Conservation (phyloP, 139 green algal species). For the Closterium sp. region DNA sequence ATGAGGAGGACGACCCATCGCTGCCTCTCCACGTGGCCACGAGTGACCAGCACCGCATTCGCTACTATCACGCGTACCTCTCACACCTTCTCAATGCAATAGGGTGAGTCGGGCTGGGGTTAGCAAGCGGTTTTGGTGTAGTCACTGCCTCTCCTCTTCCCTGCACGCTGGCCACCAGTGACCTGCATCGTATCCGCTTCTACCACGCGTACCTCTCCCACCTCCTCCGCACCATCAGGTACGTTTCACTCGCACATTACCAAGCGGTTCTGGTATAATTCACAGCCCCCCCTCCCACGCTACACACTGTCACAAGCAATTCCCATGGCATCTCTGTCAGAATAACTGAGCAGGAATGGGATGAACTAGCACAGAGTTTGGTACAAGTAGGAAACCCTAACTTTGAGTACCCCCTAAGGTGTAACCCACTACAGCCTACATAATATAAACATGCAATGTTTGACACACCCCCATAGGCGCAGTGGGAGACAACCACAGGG, state of each 20-base stretch:
- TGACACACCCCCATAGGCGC: too few species aligned
- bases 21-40: not conserved
- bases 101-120: not conserved
- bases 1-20: not conserved
- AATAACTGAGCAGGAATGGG: too few species aligned
- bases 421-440: too few species aligned
- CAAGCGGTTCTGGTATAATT: too few species aligned
- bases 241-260: not conserved
- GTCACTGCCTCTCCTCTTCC: too few species aligned
- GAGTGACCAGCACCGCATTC: not conserved
- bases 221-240: not conserved
- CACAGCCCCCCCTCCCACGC: too few species aligned
- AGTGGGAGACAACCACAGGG: too few species aligned
- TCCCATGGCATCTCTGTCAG: not conserved
- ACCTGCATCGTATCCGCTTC: not conserved
- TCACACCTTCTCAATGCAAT: not conserved
- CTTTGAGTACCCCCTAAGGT: too few species aligned
- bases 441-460: too few species aligned
- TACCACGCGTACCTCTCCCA: not conserved
- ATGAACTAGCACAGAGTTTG: too few species aligned
- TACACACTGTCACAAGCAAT: not conserved
- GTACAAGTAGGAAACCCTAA: too few species aligned
- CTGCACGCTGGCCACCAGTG: not conserved
- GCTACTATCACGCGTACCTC: not conserved
- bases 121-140: too few species aligned